phyloP scores from a whole-genome alignment of 768 basidiomycete genomes.

The Leccinellum luteum region DNA sequence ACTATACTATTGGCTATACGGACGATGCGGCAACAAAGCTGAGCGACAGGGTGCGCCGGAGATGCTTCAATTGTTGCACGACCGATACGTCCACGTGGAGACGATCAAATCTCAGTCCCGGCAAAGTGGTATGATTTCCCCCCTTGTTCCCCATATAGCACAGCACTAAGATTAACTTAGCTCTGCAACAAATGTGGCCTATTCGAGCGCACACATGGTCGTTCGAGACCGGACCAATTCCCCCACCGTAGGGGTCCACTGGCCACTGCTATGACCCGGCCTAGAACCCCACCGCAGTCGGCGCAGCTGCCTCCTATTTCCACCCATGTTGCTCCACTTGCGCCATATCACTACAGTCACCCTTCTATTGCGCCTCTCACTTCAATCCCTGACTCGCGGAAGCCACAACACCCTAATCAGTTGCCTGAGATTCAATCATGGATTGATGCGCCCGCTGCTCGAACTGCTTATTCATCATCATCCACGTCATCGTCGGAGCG shows the following conservation, averaged over 20 bases:
- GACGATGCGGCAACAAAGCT: slow-evolving; percentile 82
- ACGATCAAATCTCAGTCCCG: slow-evolving; percentile 71
- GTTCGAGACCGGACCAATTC: slow-evolving; percentile 76
- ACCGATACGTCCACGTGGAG: slow-evolving; percentile 85
- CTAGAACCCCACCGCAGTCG: slow-evolving; percentile 49
- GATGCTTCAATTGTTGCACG: slow-evolving; percentile 84
- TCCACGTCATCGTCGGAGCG: slow-evolving; percentile 31
- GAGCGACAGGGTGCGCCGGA: slow-evolving; percentile 68
- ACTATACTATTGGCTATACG: slow-evolving; percentile 49
- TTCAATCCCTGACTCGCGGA: slow-evolving; percentile 35
- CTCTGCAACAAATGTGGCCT: slow-evolving; percentile 68
- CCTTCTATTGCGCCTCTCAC: slow-evolving; percentile 49
- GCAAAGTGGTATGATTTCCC: slow-evolving; percentile 59
- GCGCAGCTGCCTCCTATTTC: slow-evolving; percentile 46
- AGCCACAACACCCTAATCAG: slow-evolving; percentile 34
- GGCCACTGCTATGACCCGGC: slow-evolving; percentile 45
- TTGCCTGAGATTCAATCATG: slow-evolving; percentile 49
- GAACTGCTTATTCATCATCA: slow-evolving; percentile 27
- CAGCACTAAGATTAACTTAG: slow-evolving; percentile 22
- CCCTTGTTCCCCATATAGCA: not conserved
- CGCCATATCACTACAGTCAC: slow-evolving; percentile 51
- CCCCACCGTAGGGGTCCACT: slow-evolving; percentile 76
- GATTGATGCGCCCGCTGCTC: slow-evolving; percentile 36
- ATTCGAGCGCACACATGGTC: slow-evolving; percentile 78
- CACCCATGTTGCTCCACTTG: slow-evolving; percentile 37